Evolutionary conservation across 257 asterid genomes (phyloP).

Genomic region (Solanum commersonii): DNA sequence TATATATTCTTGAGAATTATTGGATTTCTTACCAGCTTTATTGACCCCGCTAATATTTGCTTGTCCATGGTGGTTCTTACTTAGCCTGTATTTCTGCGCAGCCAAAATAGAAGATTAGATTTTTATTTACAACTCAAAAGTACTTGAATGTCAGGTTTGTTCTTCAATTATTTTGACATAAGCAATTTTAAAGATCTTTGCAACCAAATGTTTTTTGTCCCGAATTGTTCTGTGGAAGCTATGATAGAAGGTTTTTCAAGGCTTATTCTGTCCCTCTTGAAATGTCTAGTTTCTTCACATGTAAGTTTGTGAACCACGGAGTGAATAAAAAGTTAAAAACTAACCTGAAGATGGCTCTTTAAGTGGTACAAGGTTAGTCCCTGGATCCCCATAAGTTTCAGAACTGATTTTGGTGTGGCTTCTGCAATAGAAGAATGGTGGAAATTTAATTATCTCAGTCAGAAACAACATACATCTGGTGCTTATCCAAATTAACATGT

Average conservation of each 20-base stretch:
- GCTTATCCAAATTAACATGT: not conserved
- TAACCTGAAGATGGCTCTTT: constrained; percentile 97
- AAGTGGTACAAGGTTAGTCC: constrained; percentile 89
- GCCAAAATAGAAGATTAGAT: constrained; percentile 1
- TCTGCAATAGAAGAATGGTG: constrained; percentile 39
- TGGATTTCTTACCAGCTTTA: constrained; percentile 53
- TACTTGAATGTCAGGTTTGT: not conserved
- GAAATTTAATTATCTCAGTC: constrained; percentile 14
- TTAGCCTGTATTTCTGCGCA: constrained; percentile 84
- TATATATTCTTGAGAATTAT: not conserved
- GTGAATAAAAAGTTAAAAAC: not conserved
- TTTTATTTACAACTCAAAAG: not conserved
- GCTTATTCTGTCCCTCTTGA: not conserved
- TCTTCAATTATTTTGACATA: not conserved
- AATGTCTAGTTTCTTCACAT: not conserved
- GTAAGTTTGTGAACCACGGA: not conserved
- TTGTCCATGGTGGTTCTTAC: constrained; percentile 79
- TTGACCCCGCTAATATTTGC: constrained; percentile 42
- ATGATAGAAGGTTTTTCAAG: not conserved
- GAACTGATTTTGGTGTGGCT: constrained; percentile 96
- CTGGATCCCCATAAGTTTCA: constrained; percentile 92
- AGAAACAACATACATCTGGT: constrained; percentile 7
- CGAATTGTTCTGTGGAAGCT: not conserved
- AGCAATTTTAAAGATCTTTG: not conserved
- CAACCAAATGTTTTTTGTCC: not conserved